Base-by-base conservation (phyloP, 306 rosid genomes). In the Alnus rubra region DNA sequence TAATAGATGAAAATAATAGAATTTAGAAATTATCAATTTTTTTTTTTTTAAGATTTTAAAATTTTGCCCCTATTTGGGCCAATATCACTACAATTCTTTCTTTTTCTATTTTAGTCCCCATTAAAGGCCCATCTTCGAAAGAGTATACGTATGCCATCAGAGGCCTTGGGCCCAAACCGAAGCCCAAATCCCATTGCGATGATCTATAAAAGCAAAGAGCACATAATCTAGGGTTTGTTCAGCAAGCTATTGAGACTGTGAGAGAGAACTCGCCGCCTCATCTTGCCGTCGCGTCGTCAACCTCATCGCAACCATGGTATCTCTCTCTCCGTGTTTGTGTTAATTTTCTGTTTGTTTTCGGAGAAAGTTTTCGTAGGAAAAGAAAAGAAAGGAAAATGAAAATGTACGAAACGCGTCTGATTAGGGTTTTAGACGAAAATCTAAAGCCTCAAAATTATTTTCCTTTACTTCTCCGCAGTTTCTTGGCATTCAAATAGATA, bases 241-340 rank as follows among this genome's bases (percentile, higher is more conserved):
- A 30, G 60, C 69, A 52, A 67, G 69, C 58, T 64, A 71, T 42
- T 16, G 31, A 33, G 14, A 13, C n/a, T 42, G 33, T 2, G 30
- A 55, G 67, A 52, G 15, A 11, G 35, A 19, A 5, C 33, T 37
- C 13, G 59, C 72, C 42, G 76, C 77, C 77, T 47, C 4, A 19
- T 33, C 5, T 55, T 10, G 10, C 71, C 7, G 2, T 50, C 12
- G 60, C 76, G 59, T 44, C 49, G n/a, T 23, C 39, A 9, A 12
- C n/a, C 18, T 51, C 52, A 18, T 64, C 49, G 71, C 71, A 75
- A 52, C 50, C 80, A 83, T 83, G 86, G 86, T 83, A 75, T 9
- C 8, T 7, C 30, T 49, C 56, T 52, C n/a, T 18, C 45, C 7
- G 45, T 42, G 45, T 5, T 14, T 4, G 16, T 12, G 35, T 31